phyloP scores from a whole-genome alignment of 1,284 basidiomycete species.

The Trametes hirsuta region DNA sequence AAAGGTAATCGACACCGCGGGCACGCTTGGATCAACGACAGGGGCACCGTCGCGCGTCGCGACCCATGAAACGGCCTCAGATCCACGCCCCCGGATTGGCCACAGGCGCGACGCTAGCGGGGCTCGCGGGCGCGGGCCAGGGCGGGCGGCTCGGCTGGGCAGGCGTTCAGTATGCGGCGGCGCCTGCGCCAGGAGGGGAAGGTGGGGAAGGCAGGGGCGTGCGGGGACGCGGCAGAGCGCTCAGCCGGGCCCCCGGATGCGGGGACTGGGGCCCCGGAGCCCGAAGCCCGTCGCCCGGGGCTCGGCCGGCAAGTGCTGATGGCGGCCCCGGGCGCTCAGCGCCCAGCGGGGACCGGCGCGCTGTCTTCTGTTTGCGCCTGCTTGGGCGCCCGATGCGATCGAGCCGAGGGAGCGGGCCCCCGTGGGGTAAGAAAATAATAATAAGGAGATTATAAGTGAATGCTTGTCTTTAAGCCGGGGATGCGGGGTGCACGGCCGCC shows the following conservation, averaged over 20 bases:
- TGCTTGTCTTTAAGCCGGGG: constrained; percentile 24
- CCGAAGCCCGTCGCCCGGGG: constrained; percentile 16
- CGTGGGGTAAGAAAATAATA: constrained; percentile 25
- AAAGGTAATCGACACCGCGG: constrained; percentile 4
- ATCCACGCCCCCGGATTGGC: constrained; percentile 5
- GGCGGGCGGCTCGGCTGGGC: not conserved
- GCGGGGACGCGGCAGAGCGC: constrained; percentile 18
- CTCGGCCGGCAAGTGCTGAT: constrained; percentile 23
- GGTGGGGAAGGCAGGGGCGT: constrained; percentile 1
- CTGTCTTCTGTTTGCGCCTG: constrained; percentile 8
- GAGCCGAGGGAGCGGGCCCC: constrained; percentile 8
- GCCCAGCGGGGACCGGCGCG: not conserved
- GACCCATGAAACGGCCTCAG: not conserved
- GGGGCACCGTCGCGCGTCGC: constrained; percentile 3
- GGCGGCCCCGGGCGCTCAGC: constrained; percentile 4
- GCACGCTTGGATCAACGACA: constrained; percentile 9
- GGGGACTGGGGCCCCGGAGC: constrained; percentile 19
- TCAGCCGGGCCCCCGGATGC: constrained; percentile 12
- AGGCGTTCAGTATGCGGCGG: constrained; percentile 12
- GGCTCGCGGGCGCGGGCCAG: not conserved
- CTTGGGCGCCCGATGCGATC: constrained; percentile 13
- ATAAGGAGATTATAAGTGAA: constrained; percentile 22
- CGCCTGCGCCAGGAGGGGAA: constrained; percentile 7
- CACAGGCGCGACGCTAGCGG: not conserved
- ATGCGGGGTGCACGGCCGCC: constrained; percentile 26